A percentile compares a stretch with the other conserved stretches of the same genome.
Conservation (phyloP, 768 basidiomycete species). For the Butyriboletus loyo region DNA sequence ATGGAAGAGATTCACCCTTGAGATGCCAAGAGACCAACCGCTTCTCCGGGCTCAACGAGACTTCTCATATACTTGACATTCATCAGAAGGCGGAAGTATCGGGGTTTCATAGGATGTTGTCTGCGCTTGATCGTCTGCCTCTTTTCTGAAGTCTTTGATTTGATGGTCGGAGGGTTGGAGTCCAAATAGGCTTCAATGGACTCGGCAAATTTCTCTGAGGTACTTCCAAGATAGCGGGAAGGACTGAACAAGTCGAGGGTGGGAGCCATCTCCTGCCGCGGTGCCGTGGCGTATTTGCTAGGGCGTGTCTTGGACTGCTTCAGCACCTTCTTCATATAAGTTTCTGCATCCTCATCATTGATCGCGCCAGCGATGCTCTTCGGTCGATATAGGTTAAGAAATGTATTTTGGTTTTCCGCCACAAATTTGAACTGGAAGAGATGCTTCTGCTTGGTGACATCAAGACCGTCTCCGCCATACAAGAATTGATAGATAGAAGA, state of each 20-base stretch:
- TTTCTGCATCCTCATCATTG: constrained; percentile 62
- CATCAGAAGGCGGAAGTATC: constrained; percentile 78
- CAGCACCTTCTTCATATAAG: constrained; percentile 87
- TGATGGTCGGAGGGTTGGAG: constrained; percentile 60
- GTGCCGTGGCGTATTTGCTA: constrained; percentile 41
- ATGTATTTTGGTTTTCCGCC: constrained; percentile 76
- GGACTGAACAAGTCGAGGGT: constrained; percentile 75
- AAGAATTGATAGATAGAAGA: constrained; percentile 92
- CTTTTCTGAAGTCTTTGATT: constrained; percentile 38
- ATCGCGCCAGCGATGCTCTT: constrained; percentile 53
- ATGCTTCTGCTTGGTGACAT: constrained; percentile 97
- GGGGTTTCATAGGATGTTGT: constrained; percentile 44
- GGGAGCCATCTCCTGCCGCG: constrained; percentile 65
- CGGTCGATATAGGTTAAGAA: constrained; percentile 71
- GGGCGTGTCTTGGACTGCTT: constrained; percentile 60
- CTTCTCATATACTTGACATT: constrained; percentile 91
- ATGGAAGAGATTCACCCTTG: constrained; percentile 68
- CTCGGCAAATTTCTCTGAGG: constrained; percentile 87
- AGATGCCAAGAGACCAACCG: constrained; percentile 94
- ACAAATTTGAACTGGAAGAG: constrained; percentile 92
- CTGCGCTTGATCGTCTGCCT: constrained; percentile 42
- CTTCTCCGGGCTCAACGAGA: constrained; percentile 95
- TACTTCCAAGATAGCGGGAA: constrained; percentile 76
- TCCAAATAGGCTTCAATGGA: constrained; percentile 78
- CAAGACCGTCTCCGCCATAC: constrained; percentile 95